These are phyloP conservation scores for Aspergillus sp. DNA, from an alignment of 2,329 filamentous ascomycete genomes.

Conservation along the genomic window DNA sequence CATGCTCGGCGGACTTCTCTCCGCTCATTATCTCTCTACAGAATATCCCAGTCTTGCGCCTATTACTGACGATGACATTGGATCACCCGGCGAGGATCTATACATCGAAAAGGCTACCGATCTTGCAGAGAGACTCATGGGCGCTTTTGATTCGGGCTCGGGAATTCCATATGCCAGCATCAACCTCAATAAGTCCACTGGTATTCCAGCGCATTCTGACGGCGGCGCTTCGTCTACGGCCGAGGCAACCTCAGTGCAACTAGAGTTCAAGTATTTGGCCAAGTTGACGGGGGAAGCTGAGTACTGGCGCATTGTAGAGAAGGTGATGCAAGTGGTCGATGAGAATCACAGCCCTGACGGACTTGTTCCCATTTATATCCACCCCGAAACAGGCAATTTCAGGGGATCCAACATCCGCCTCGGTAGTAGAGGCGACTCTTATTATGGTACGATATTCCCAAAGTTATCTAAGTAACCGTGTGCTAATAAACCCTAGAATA, in stretches of 20 bases:
- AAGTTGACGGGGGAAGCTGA: constrained; percentile 89
- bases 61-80: constrained; percentile 68
- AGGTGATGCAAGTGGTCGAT: constrained; percentile 88
- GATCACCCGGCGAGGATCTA: constrained; percentile 77
- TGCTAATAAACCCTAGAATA: constrained; percentile 61
- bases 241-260: constrained; percentile 86
- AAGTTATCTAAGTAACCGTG: not conserved
- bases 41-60: constrained; percentile 78
- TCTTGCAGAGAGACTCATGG: constrained; percentile 79
- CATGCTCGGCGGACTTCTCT: constrained; percentile 90
- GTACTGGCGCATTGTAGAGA: constrained; percentile 91
- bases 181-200: constrained; percentile 74
- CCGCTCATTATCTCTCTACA: constrained; percentile 91
- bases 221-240: constrained; percentile 89
- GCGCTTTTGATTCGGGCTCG: constrained; percentile 82
- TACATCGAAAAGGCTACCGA: constrained; percentile 96
- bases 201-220: constrained; percentile 79
- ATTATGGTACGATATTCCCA: constrained; percentile 62
- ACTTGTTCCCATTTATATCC: constrained; percentile 87
- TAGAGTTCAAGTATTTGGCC: constrained; percentile 96
- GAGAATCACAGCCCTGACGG: constrained; percentile 76
- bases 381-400: constrained; percentile 76
- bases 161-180: constrained; percentile 90
- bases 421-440: constrained; percentile 92
- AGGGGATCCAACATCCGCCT: constrained; percentile 82